A percentile compares a stretch with the other conserved stretches of the same genome.
phyloP scores from a whole-genome alignment of 2,329 filamentous ascomycete species.

The Neonectria faginata region DNA sequence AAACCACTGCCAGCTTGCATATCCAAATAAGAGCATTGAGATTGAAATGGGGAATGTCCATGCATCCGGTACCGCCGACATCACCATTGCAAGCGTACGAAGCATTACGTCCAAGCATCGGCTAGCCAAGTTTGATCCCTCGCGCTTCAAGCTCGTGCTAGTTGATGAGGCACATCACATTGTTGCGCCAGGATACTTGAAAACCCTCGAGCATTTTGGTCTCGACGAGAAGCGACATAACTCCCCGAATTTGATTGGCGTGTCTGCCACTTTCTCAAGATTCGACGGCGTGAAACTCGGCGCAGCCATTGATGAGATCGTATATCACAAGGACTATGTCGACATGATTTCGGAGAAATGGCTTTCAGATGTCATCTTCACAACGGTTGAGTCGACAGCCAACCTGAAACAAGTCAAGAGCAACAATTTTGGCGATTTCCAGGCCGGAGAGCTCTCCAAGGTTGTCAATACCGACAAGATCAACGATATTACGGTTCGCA shows the following conservation, averaged over 20 bases:
- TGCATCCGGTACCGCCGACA: slow-evolving; percentile 85
- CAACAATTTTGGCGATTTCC: slow-evolving; percentile 78
- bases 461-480: slow-evolving; percentile 84
- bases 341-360: slow-evolving; percentile 86
- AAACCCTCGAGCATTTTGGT: slow-evolving; percentile 81
- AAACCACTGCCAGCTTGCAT: slow-evolving; percentile 82
- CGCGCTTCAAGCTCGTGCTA: slow-evolving; percentile 85
- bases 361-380: slow-evolving; percentile 93
- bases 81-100: slow-evolving; percentile 90
- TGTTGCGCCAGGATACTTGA: slow-evolving; percentile 83
- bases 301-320: slow-evolving; percentile 90
- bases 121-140: slow-evolving; percentile 84
- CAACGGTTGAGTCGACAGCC: slow-evolving; percentile 85
- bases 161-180: slow-evolving; percentile 99
- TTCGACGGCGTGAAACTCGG: slow-evolving; percentile 88
- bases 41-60: slow-evolving; percentile 89
- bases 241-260: slow-evolving; percentile 80
- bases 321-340: slow-evolving; percentile 85
- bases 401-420: slow-evolving; percentile 79
- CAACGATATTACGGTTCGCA: slow-evolving; percentile 86
- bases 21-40: slow-evolving; percentile 84
- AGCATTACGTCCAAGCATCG: slow-evolving; percentile 83
- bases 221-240: slow-evolving; percentile 62
- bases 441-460: slow-evolving; percentile 78
- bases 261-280: slow-evolving; percentile 83